These are phyloP conservation scores for Rhodotorula taiwanensis DNA, from an alignment of 768 basidiomycete species.

Conservation along the genomic window DNA sequence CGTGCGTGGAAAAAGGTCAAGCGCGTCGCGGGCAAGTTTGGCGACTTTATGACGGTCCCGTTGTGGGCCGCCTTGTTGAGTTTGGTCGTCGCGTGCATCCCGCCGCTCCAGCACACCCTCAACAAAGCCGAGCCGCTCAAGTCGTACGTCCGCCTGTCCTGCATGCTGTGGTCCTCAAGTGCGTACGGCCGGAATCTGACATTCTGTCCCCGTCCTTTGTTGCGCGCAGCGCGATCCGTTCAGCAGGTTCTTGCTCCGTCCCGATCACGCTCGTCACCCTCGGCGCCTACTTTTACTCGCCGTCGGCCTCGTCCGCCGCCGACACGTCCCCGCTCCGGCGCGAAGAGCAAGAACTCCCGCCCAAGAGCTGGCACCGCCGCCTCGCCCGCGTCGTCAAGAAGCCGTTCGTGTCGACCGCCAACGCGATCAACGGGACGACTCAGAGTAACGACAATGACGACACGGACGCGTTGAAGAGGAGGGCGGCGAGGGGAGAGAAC, in stretches of 20 bases:
- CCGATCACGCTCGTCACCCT: slow-evolving; percentile 85
- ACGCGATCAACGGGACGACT: background rate
- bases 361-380: slow-evolving; percentile 5
- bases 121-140: slow-evolving; percentile 49
- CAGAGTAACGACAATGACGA: too few relatives aligned
- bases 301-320: slow-evolving; percentile 30
- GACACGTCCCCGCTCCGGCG: slow-evolving; percentile 17
- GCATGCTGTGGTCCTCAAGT: too few relatives aligned
- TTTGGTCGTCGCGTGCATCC: slow-evolving; percentile 52
- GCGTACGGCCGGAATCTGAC: background rate
- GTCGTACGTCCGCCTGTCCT: slow-evolving; percentile 21
- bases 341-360: slow-evolving; percentile 26
- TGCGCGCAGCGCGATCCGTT: slow-evolving; percentile 51
- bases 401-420: slow-evolving; percentile 10
- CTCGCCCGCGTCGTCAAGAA: slow-evolving; percentile 3
- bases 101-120: slow-evolving; percentile 65
- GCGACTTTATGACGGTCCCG: slow-evolving; percentile 66
- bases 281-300: slow-evolving; percentile 76
- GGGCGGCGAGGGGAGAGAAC: slow-evolving; percentile 4
- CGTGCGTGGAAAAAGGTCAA: slow-evolving; percentile 30
- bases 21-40: slow-evolving; percentile 7
- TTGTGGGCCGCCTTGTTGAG: slow-evolving; percentile 51
- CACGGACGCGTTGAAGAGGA: background rate
- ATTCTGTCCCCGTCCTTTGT: background rate
- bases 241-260: slow-evolving; percentile 70